These are phyloP conservation scores for Sonneratia alba DNA, from an alignment of 345 rosid species.

Conservation along the genomic window DNA sequence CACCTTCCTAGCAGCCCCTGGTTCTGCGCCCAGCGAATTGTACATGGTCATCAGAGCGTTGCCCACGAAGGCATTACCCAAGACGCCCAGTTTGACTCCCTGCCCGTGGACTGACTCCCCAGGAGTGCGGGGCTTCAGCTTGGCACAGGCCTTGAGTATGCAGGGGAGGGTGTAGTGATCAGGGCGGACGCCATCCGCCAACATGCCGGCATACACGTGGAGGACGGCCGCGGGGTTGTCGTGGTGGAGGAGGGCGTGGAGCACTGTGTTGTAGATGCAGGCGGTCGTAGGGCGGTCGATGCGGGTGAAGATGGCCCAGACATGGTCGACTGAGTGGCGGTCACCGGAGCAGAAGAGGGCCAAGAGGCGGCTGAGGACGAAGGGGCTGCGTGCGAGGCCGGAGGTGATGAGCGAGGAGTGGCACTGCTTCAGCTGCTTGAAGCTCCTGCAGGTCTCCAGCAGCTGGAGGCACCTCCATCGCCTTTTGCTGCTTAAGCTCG, in stretches of 20 bases:
- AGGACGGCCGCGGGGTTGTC: constrained; percentile 14
- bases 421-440: constrained; percentile 38
- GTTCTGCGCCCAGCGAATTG: constrained; percentile 15
- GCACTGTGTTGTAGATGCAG: constrained; percentile 44
- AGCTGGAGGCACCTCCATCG: constrained; percentile 26
- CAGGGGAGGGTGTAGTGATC: constrained; percentile 43
- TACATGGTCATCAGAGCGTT: constrained; percentile 33
- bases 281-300: constrained; percentile 38
- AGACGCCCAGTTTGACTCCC: constrained; percentile 29
- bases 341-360: constrained; percentile 31
- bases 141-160: constrained; percentile 33
- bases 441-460: constrained; percentile 32
- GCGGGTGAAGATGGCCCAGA: constrained; percentile 29
- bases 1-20: constrained; percentile 21
- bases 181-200: constrained; percentile 21
- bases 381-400: constrained; percentile 29
- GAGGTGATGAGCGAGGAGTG: constrained; percentile 30
- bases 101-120: constrained; percentile 33
- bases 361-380: constrained; percentile 36
- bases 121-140: constrained; percentile 14
- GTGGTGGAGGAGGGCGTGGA: constrained; percentile 30
- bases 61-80: constrained; percentile 29
- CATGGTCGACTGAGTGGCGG: constrained; percentile 21
- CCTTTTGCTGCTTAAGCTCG: constrained; percentile 1
- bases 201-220: constrained; percentile 17